phyloP scores from a whole-genome alignment of 352 stramenopile genomes.

The Globisporangium paroecandrum region DNA sequence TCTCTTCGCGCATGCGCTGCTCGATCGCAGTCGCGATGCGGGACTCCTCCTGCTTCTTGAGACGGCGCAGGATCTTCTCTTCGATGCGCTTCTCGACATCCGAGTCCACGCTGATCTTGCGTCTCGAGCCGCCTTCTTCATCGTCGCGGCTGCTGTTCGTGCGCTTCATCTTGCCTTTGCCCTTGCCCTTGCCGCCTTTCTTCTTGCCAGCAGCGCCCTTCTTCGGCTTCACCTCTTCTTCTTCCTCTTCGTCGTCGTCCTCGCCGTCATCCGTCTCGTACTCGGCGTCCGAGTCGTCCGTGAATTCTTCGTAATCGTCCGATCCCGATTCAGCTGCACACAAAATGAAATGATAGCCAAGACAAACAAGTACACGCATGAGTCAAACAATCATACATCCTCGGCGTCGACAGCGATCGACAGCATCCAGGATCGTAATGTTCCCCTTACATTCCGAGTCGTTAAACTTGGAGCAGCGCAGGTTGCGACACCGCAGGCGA shows the following conservation, averaged over 20 bases:
- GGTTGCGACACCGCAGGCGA: conserved; percentile 79
- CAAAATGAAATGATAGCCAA: not conserved
- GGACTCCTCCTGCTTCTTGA: conserved; percentile 87
- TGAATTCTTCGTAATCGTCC: conserved; percentile 58
- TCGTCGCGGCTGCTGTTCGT: conserved; percentile 48
- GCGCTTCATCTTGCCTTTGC: conserved; percentile 31
- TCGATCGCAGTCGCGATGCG: conserved; percentile 83
- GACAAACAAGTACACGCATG: not conserved
- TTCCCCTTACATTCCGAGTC: conserved; percentile 71
- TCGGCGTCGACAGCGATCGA: not conserved
- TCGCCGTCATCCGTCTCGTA: conserved; percentile 68
- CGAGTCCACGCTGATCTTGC: conserved; percentile 67
- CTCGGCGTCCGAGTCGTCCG: conserved; percentile 57
- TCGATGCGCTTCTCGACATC: conserved; percentile 82
- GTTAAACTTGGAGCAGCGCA: conserved; percentile 88
- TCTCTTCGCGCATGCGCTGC: conserved; percentile 75
- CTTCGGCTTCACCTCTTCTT: conserved; percentile 66
- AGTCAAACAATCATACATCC: not conserved
- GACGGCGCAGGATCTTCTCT: conserved; percentile 80
- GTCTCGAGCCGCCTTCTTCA: conserved; percentile 33
- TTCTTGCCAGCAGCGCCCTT: conserved; percentile 53
- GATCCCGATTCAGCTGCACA: conserved; percentile 62
- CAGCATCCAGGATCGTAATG: not conserved
- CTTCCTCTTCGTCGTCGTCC: conserved; percentile 55
- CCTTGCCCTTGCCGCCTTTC: conserved; percentile 27